These are phyloP conservation scores for Termitomyces sp. DNA, from an alignment of 768 basidiomycete genomes.

Conservation along the genomic window DNA sequence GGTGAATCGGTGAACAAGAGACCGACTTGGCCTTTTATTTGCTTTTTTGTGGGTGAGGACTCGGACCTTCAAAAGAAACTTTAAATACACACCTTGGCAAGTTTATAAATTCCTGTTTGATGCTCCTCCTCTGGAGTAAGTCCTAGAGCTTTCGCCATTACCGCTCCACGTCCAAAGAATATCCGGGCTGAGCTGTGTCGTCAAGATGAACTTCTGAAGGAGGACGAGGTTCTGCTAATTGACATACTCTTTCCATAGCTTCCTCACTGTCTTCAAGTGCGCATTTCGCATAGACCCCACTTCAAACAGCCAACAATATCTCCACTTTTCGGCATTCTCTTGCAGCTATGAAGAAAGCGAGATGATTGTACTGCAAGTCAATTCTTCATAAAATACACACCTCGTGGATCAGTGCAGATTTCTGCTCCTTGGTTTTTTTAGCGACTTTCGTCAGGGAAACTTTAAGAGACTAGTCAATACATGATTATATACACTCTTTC, in stretches of 20 bases:
- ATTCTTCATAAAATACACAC: slow-evolving; percentile 38
- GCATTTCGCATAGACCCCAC: slow-evolving; percentile 96
- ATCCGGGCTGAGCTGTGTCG: slow-evolving; percentile 74
- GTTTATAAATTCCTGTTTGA: slow-evolving; percentile 69
- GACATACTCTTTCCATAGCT: slow-evolving; percentile 88
- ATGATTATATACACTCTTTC: slow-evolving; percentile 9
- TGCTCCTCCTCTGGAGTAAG: slow-evolving; percentile 86
- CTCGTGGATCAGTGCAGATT: slow-evolving; percentile 78
- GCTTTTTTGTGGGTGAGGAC: slow-evolving; percentile 39
- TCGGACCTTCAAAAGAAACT: slow-evolving; percentile 1
- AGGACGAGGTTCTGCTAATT: neutral
- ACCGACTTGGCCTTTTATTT: slow-evolving; percentile 94
- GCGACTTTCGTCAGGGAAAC: slow-evolving; percentile 93
- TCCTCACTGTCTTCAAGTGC: slow-evolving; percentile 90
- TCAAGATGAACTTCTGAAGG: slow-evolving; percentile 5
- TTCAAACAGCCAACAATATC: slow-evolving; percentile 93
- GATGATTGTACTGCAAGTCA: slow-evolving; percentile 5
- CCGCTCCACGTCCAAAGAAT: slow-evolving; percentile 82
- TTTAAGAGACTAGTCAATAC: slow-evolving; percentile 28
- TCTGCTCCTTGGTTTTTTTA: slow-evolving; percentile 92
- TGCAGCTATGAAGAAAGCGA: slow-evolving; percentile 55
- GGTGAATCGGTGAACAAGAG: slow-evolving; percentile 88
- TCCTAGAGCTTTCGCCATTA: slow-evolving; percentile 97
- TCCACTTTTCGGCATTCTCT: slow-evolving; percentile 83
- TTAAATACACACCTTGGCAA: slow-evolving; percentile 62